phyloP scores from a whole-genome alignment of 768 basidiomycete genomes.

The Lepiota subincarnata region DNA sequence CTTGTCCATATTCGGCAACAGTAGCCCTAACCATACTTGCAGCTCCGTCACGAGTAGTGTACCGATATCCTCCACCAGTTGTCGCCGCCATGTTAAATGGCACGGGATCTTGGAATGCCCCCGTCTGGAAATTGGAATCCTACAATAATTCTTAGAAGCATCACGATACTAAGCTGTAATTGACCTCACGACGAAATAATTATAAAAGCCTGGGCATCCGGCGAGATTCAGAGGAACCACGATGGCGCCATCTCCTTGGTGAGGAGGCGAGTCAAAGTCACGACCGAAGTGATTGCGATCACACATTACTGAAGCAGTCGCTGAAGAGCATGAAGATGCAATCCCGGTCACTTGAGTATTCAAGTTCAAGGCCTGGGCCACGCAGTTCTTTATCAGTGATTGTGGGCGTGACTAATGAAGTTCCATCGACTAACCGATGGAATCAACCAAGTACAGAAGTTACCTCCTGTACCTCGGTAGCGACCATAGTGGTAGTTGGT shows the following conservation, averaged over 20 bases:
- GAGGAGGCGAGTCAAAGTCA: slow-evolving; percentile 24
- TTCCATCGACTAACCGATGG: slow-evolving; percentile 15
- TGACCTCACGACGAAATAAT: slow-evolving; percentile 22
- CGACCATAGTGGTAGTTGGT: slow-evolving; percentile 22
- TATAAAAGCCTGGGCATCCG: slow-evolving; percentile 22
- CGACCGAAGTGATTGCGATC: slow-evolving; percentile 20
- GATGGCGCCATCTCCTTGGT: slow-evolving; percentile 21
- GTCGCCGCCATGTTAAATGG: slow-evolving; percentile 22
- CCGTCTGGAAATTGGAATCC: slow-evolving; percentile 20
- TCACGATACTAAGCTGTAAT: background rate
- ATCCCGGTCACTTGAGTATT: slow-evolving; percentile 1
- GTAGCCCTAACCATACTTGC: slow-evolving; percentile 23
- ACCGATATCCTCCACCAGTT: slow-evolving; percentile 18
- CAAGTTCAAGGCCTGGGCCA: slow-evolving; percentile 1
- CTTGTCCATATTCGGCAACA: slow-evolving; percentile 22
- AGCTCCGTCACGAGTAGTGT: slow-evolving; percentile 17
- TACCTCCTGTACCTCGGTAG: slow-evolving; percentile 22
- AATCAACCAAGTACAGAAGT: slow-evolving; percentile 22
- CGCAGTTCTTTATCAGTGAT: background rate
- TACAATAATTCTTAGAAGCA: background rate
- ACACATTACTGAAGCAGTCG: slow-evolving; percentile 17
- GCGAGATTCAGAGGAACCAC: slow-evolving; percentile 20
- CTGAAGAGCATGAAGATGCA: slow-evolving; percentile 17
- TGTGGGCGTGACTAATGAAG: no score
- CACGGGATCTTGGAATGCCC: slow-evolving; percentile 23